Evolutionary conservation across 345 rosid species (phyloP).

Genomic region (Eucalyptus urophylla): DNA sequence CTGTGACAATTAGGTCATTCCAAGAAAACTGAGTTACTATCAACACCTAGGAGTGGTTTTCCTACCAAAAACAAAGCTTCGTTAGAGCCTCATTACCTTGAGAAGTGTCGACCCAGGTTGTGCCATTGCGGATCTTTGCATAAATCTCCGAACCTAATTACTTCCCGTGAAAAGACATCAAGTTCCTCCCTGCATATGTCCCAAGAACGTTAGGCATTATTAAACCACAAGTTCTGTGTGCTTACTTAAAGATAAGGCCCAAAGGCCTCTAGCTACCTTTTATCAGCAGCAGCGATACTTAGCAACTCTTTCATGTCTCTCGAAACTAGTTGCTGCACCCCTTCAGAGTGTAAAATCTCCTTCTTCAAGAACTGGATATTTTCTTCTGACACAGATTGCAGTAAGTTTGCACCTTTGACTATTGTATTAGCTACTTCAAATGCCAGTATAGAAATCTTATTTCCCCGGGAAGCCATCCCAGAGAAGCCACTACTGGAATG

Average conservation of each 20-base stretch:
- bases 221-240: neutral
- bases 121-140: slow-evolving; percentile 97
- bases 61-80: neutral
- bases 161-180: slow-evolving; percentile 68
- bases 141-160: slow-evolving; percentile 74
- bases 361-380: slow-evolving; percentile 49
- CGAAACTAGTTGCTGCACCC: slow-evolving; percentile 65
- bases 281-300: slow-evolving; percentile 83
- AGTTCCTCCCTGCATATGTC: slow-evolving; percentile 63
- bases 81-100: slow-evolving; percentile 21
- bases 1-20: slow-evolving; percentile 26
- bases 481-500: slow-evolving; percentile 50
- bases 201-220: neutral
- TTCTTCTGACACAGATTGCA: slow-evolving; percentile 72
- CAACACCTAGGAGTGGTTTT: neutral
- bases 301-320: slow-evolving; percentile 54
- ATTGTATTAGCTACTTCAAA: slow-evolving; percentile 98
- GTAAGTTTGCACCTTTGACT: slow-evolving; percentile 69
- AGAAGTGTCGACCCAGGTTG: slow-evolving; percentile 66
- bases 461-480: slow-evolving; percentile 44
- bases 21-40: neutral
- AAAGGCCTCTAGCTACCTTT: slow-evolving; percentile 33
- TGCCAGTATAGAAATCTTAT: slow-evolving; percentile 50
- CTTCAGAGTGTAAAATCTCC: slow-evolving; percentile 58
- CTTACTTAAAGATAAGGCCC: neutral